Evolutionary conservation across 805 yeast species (phyloP).

Genomic region (Lipomyces japonicus): DNA sequence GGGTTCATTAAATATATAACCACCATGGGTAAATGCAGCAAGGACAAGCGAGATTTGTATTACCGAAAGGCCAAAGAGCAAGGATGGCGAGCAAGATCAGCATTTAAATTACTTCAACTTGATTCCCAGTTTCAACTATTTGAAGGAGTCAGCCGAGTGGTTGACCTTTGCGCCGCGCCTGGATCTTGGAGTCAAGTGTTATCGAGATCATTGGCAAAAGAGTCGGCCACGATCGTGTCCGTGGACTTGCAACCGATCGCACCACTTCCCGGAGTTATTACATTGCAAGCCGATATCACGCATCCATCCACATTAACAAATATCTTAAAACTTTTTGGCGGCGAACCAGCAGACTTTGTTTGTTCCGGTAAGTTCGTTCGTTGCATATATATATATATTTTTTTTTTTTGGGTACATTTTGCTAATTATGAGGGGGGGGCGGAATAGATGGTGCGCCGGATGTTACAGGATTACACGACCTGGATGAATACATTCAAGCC

Average conservation of each 20-base stretch:
- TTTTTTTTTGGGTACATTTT: neutral
- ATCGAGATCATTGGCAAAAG: constrained; percentile 48
- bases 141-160: constrained; percentile 71
- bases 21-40: constrained; percentile 30
- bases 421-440: neutral
- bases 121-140: constrained; percentile 86
- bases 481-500: constrained; percentile 96
- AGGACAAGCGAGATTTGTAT: constrained; percentile 29
- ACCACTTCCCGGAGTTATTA: constrained; percentile 85
- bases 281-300: constrained; percentile 94
- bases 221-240: constrained; percentile 72
- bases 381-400: no score
- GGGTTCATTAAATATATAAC: no score
- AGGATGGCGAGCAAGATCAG: constrained; percentile 97
- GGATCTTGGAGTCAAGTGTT: constrained; percentile 98
- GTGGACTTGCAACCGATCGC: constrained; percentile 98
- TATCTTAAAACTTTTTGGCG: constrained; percentile 79
- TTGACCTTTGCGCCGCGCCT: constrained; percentile 97
- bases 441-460: constrained; percentile 90
- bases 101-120: constrained; percentile 85
- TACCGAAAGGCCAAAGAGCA: constrained; percentile 87
- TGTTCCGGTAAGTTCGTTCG: constrained; percentile 49
- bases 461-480: constrained; percentile 93
- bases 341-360: constrained; percentile 90
- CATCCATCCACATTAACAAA: constrained; percentile 82